Conservation (phyloP, 2,329 filamentous ascomycete genomes). For the Cladosporium austrohemisphaericum region DNA sequence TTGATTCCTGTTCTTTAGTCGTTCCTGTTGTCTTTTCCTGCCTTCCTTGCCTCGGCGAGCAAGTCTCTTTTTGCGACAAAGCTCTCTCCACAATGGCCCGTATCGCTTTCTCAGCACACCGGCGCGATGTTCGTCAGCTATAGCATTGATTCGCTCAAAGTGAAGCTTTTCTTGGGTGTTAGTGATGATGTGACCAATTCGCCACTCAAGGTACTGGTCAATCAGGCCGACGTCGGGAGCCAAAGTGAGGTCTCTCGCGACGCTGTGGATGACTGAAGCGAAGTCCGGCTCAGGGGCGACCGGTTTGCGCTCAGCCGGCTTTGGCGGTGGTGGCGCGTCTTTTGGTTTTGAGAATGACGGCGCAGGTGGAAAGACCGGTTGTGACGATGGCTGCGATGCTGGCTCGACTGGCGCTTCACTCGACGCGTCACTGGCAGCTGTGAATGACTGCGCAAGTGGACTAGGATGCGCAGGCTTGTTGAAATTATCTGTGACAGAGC, state of each 20-base stretch:
- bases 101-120: slow-evolving; percentile 35
- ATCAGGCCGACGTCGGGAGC: slow-evolving; percentile 40
- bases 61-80: slow-evolving; percentile 34
- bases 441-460: slow-evolving; percentile 32
- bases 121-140: slow-evolving; percentile 31
- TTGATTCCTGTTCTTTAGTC: slow-evolving; percentile 23
- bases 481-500: slow-evolving; percentile 6
- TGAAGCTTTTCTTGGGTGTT: slow-evolving; percentile 33
- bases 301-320: neutral
- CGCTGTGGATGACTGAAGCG: slow-evolving; percentile 26
- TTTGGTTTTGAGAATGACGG: neutral
- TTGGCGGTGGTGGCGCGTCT: neutral
- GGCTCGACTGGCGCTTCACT: neutral
- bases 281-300: slow-evolving; percentile 22
- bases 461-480: slow-evolving; percentile 22
- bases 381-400: neutral
- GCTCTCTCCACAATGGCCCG: slow-evolving; percentile 36
- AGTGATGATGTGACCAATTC: slow-evolving; percentile 34
- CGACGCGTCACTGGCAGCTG: slow-evolving; percentile 15
- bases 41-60: slow-evolving; percentile 35
- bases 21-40: slow-evolving; percentile 29
- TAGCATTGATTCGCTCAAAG: slow-evolving; percentile 27
- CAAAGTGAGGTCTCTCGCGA: slow-evolving; percentile 39
- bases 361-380: neutral
- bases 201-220: slow-evolving; percentile 43